Percentiles rank a stretch among this genome's conserved stretches.
phyloP scores from a whole-genome alignment of 805 yeast species.

The Saturnispora sekii region DNA sequence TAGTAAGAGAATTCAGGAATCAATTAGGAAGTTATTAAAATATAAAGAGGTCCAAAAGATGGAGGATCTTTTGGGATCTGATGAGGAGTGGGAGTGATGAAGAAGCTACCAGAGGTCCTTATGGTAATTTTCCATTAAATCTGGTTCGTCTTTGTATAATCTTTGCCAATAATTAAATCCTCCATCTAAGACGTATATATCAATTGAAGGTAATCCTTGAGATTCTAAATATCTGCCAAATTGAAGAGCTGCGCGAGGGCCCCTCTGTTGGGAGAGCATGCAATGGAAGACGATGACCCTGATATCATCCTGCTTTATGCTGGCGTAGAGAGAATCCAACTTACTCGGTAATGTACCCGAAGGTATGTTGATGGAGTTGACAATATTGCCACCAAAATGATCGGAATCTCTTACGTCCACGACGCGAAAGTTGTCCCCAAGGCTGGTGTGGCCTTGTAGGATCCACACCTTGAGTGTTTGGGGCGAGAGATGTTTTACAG shows the following conservation, averaged over 20 bases:
- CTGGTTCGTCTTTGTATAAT: conserved; percentile 54
- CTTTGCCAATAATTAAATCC: conserved; percentile 85
- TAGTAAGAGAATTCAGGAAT: conserved; percentile 55
- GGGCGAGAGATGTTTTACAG: conserved; percentile 39
- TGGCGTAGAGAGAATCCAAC: conserved; percentile 25
- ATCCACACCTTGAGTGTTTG: conserved; percentile 39
- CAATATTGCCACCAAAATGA: conserved; percentile 66
- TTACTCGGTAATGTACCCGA: conserved; percentile 34
- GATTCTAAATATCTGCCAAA: conserved; percentile 38
- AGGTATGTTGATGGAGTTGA: conserved; percentile 47
- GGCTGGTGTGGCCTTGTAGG: conserved; percentile 27
- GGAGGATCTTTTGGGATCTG: conserved; percentile 3
- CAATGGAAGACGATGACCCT: conserved; percentile 79
- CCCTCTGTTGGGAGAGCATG: conserved; percentile 82
- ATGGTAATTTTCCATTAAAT: conserved; percentile 54
- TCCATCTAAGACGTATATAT: conserved; percentile 65
- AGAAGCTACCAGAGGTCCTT: conserved; percentile 29
- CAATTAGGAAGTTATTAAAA: conserved; percentile 39
- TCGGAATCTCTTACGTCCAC: conserved; percentile 86
- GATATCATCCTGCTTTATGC: conserved; percentile 25
- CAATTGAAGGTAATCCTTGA: conserved; percentile 23
- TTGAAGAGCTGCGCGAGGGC: conserved; percentile 73
- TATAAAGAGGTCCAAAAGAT: background rate
- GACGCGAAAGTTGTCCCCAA: conserved; percentile 38
- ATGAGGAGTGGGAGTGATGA: background rate